Evolutionary conservation across 1,284 basidiomycete species (phyloP).

Genomic region (Heterobasidion occidentale): DNA sequence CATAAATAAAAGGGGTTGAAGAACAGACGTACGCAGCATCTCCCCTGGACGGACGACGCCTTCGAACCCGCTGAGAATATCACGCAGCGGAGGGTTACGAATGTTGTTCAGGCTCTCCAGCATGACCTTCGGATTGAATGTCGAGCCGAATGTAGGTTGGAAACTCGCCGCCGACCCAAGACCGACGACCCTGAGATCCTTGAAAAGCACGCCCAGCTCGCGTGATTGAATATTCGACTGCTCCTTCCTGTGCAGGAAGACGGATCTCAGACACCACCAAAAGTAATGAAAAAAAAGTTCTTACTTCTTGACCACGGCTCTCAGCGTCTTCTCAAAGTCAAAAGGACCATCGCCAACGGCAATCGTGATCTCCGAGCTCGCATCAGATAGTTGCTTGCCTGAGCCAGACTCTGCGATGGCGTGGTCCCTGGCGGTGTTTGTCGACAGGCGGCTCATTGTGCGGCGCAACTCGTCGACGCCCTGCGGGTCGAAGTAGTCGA

Average conservation of each 20-base stretch:
- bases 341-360: constrained; percentile 13
- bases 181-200: constrained; percentile 27
- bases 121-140: constrained; percentile 26
- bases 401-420: background rate
- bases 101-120: constrained; percentile 17
- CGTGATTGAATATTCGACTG: constrained; percentile 22
- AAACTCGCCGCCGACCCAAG: constrained; percentile 15
- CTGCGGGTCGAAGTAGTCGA: constrained; percentile 24
- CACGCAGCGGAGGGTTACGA: constrained; percentile 31
- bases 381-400: background rate
- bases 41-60: constrained; percentile 51
- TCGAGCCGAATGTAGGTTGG: constrained; percentile 21
- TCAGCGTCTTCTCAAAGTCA: constrained; percentile 23
- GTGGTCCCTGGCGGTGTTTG: background rate
- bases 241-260: constrained; percentile 13
- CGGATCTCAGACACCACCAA: background rate
- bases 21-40: constrained; percentile 40
- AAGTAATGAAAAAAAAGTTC: background rate
- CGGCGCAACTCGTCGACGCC: constrained; percentile 24
- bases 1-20: background rate
- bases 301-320: constrained; percentile 21
- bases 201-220: constrained; percentile 27
- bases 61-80: constrained; percentile 40
- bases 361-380: constrained; percentile 17
- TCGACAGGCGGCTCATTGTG: constrained; percentile 17